Evolutionary conservation across 1,284 basidiomycete genomes (phyloP), one percentile per base, ranked within the genome.

Genomic region (Entoloma clypeatum): DNA sequence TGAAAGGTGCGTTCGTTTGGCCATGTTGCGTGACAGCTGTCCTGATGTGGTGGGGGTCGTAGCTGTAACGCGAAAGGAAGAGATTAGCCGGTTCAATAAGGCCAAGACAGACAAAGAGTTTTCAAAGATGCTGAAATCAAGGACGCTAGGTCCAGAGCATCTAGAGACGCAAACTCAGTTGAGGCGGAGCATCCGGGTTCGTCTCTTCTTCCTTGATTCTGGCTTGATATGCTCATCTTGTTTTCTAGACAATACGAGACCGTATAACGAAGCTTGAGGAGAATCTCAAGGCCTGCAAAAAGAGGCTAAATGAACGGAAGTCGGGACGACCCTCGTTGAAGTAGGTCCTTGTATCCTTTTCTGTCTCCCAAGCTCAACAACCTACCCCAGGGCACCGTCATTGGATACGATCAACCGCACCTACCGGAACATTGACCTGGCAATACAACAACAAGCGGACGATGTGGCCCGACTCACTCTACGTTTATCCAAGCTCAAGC

Each of bases 111-210:
- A 94, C 55, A 74, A 77, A 2, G 84, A 86, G 30, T 90, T 91
- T 59, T 77, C 84, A 9, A 86, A 81, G 54, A 84, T 92, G 73
- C 64, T 93, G 28, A 86, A 81, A 57, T 68, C 81, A 1, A 73
- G 89, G 38, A 81, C 83, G n/a, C 69, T 94, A n/a, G 86, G 84
- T 5, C 91, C 92, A 0, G 92, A 94, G 55, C 83, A 90, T 55
- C 67, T 81, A n/a, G 91, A 93, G 59, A 83, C 80, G 3, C 92
- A 92, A 57, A 77, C 69, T 8, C 80, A 83, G 41, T 64, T 94
- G 19, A 75, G 90, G 29, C 77, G 80, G 42, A 71, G 74, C 41
- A 79, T 88, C 26, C 69, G 79, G 52, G 87, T 86, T 51, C 31
- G 77, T 63, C 5, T 39, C 30, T 34, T 17, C 35, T 11, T 46